phyloP scores from a whole-genome alignment of 2,329 filamentous ascomycete species.

The Epichloe aotearoae region DNA sequence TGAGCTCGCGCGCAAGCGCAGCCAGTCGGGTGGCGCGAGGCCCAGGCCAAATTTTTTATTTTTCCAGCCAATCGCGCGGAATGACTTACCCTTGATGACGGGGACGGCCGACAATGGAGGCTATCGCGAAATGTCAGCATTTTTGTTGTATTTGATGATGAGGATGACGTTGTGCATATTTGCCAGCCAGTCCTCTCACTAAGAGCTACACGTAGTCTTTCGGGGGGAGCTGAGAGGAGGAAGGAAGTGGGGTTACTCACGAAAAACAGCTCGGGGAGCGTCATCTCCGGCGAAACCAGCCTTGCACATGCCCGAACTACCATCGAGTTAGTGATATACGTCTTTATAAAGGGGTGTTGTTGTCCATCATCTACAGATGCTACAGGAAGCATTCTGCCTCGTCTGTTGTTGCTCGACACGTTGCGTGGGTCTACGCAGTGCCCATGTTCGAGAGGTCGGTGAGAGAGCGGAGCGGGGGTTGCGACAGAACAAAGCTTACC shows the following conservation, averaged over 20 bases:
- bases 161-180: background rate
- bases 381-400: background rate
- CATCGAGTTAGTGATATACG: conserved; percentile 25
- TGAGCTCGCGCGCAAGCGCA: background rate
- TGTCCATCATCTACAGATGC: background rate
- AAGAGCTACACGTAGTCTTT: conserved; percentile 7
- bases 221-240: conserved; percentile 8
- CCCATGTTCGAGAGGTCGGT: conserved; percentile 18
- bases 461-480: conserved; percentile 19
- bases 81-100: conserved; percentile 95
- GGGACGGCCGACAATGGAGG: conserved; percentile 98
- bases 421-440: conserved; percentile 5
- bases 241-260: conserved; percentile 51
- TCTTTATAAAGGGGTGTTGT: background rate
- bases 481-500: conserved; percentile 54
- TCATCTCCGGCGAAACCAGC: conserved; percentile 99
- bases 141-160: background rate
- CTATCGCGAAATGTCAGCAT: conserved; percentile 38
- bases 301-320: conserved; percentile 99
- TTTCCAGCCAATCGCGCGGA: background rate
- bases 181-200: conserved; percentile 2
- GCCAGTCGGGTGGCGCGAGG: background rate
- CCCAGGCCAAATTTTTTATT: background rate
- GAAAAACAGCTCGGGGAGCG: conserved; percentile 99
- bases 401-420: background rate